Evolutionary conservation across 805 yeast species (phyloP).

Genomic region (Cyberlindnera misumaiensis): DNA sequence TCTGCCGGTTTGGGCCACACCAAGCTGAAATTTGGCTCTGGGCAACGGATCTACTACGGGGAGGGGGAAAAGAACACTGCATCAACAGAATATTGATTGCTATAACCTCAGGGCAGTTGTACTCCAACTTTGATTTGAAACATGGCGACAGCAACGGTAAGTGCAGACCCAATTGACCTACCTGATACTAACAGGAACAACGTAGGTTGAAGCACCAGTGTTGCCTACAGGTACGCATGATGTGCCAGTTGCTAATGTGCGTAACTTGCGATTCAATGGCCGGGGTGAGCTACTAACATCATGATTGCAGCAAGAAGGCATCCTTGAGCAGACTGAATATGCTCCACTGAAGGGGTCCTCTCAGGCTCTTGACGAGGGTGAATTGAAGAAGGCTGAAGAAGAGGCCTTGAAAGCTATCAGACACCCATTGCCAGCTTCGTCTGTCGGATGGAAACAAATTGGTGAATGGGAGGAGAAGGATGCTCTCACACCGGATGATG

Average conservation of each 20-base stretch:
- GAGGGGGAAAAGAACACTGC: too few species aligned
- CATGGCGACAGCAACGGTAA: constrained; percentile 6
- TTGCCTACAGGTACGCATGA: constrained; percentile 13
- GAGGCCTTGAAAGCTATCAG: constrained; percentile 27
- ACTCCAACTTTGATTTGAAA: background rate
- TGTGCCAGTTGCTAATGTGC: constrained; percentile 15
- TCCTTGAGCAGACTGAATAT: constrained; percentile 11
- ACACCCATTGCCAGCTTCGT: constrained; percentile 55
- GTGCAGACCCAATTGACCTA: background rate
- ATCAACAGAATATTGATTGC: too few species aligned
- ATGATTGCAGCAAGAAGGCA: constrained; percentile 14
- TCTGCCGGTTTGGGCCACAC: too few species aligned
- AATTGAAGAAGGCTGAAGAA: constrained; percentile 21
- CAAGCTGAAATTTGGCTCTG: too few species aligned
- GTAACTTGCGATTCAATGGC: constrained; percentile 2
- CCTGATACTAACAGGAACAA: constrained; percentile 3
- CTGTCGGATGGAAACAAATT: constrained; percentile 91
- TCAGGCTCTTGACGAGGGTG: constrained; percentile 12
- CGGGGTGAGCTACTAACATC: constrained; percentile 8
- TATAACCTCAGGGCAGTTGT: too few species aligned
- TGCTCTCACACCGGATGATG: constrained; percentile 58
- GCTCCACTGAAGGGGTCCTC: background rate
- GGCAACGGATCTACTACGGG: too few species aligned
- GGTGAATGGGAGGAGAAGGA: constrained; percentile 79
- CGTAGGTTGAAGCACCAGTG: constrained; percentile 10